A percentile compares a stretch with the other conserved stretches of the same genome.
Evolutionary conservation across 2,329 filamentous ascomycete genomes (phyloP).

Genomic region (Alternaria angustiovoidea): DNA sequence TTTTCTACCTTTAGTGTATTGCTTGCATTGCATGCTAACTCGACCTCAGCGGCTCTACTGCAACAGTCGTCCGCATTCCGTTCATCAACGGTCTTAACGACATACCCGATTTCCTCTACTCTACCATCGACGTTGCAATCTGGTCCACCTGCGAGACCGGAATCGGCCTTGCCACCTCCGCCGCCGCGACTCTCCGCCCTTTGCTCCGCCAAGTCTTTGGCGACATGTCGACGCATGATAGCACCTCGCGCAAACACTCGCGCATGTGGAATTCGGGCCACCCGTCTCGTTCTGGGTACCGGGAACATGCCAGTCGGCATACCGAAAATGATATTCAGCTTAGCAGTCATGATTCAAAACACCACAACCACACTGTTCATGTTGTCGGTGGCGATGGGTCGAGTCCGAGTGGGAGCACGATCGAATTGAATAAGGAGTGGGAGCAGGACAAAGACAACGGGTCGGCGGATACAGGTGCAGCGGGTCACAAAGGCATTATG

Average conservation of each 20-base stretch:
- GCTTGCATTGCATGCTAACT: too few species aligned
- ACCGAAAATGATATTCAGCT: too few species aligned
- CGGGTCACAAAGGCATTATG: too few species aligned
- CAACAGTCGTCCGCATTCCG: too few species aligned
- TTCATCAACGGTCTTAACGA: too few species aligned
- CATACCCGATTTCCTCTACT: too few species aligned
- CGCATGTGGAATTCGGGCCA: constrained; percentile 14
- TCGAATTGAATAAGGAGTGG: constrained; percentile 19
- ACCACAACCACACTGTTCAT: constrained; percentile 6
- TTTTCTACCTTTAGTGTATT: fast-evolving
- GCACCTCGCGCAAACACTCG: constrained; percentile 19
- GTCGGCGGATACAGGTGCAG: too few species aligned
- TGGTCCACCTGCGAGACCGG: constrained; percentile 18
- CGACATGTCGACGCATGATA: constrained; percentile 22
- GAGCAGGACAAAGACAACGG: neutral
- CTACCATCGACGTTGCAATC: too few species aligned
- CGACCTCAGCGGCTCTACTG: too few species aligned
- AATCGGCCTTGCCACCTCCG: constrained; percentile 24
- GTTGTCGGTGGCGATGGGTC: constrained; percentile 4
- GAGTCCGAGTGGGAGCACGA: constrained; percentile 22
- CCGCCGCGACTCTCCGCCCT: constrained; percentile 23
- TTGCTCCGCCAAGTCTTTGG: constrained; percentile 23
- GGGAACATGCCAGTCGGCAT: constrained; percentile 3
- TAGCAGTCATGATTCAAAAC: too few species aligned
- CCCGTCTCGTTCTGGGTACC: constrained; percentile 24